A percentile compares a stretch with the other conserved stretches of the same genome.
Evolutionary conservation across 2,329 filamentous ascomycete genomes (phyloP).

Genomic region (Claviceps africana): DNA sequence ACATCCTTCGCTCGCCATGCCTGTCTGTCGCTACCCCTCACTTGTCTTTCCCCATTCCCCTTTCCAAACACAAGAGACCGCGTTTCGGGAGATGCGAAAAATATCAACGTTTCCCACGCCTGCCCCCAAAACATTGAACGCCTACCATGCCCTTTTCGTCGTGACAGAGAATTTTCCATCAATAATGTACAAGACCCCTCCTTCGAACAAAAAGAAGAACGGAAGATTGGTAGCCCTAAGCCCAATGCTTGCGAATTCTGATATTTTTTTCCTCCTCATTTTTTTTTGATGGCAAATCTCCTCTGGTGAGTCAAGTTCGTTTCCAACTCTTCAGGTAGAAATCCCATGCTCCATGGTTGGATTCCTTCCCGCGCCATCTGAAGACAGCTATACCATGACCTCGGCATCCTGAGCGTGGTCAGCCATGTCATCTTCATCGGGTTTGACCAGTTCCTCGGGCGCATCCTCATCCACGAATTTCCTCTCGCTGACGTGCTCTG

Average conservation of each 20-base stretch:
- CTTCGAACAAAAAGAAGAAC: background rate
- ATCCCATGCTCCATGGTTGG: background rate
- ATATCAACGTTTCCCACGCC: background rate
- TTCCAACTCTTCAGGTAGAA: background rate
- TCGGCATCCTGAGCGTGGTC: conserved; percentile 26
- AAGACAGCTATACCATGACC: conserved; percentile 16
- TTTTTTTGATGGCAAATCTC: background rate
- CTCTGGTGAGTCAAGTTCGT: background rate
- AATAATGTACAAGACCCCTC: conserved; percentile 9
- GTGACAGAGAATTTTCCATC: conserved; percentile 6
- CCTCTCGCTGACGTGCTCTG: conserved; percentile 69
- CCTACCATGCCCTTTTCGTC: conserved; percentile 9
- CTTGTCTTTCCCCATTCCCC: background rate
- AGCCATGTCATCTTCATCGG: conserved; percentile 28
- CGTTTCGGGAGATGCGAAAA: background rate
- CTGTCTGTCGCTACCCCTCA: background rate
- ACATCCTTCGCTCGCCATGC: background rate
- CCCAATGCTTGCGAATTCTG: background rate
- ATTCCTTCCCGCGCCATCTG: background rate
- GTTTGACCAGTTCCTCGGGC: conserved; percentile 59
- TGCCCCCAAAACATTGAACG: conserved; percentile 3
- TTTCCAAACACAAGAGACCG: background rate
- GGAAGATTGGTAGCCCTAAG: background rate
- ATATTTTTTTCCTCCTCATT: background rate
- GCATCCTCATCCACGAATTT: conserved; percentile 66